A percentile compares a stretch with the other conserved stretches of the same genome.
Evolutionary conservation across 2,329 filamentous ascomycete species (phyloP).

Genomic region (Pseudopyrenochaeta lycopersici): DNA sequence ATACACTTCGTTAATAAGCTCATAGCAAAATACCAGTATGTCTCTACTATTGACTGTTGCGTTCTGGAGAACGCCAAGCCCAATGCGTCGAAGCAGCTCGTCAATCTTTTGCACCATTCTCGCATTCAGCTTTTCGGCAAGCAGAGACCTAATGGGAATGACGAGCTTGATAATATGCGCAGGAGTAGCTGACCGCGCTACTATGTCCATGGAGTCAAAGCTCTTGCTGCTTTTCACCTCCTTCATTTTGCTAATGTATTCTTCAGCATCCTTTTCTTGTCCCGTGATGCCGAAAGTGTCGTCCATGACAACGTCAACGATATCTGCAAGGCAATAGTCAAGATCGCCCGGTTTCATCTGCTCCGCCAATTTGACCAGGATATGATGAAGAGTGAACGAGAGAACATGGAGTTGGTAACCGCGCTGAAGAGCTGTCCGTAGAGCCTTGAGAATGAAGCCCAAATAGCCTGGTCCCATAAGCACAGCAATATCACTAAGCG

Average conservation of each 20-base stretch:
- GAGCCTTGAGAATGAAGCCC: conserved; percentile 91
- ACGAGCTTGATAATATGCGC: conserved; percentile 77
- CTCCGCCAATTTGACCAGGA: conserved; percentile 79
- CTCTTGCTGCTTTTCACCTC: conserved; percentile 98
- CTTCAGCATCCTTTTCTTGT: conserved; percentile 96
- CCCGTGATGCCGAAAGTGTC: conserved; percentile 94
- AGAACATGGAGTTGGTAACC: conserved; percentile 96
- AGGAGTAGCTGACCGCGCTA: conserved; percentile 84
- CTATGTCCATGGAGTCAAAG: conserved; percentile 94
- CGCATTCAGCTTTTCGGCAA: conserved; percentile 84
- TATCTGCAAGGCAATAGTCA: conserved; percentile 82
- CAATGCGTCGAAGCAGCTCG: conserved; percentile 83
- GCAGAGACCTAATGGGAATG: conserved; percentile 77
- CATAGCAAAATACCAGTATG: conserved; percentile 92
- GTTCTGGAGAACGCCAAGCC: conserved; percentile 84
- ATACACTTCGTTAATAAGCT: conserved; percentile 89
- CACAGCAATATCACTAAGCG: conserved; percentile 81
- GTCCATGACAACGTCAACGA: conserved; percentile 91
- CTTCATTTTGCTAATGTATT: conserved; percentile 94
- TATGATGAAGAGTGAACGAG: conserved; percentile 92
- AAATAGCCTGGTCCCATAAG: conserved; percentile 85
- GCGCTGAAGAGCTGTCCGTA: conserved; percentile 80
- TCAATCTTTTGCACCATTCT: conserved; percentile 90
- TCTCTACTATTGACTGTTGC: conserved; percentile 79
- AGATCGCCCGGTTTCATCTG: conserved; percentile 81